Conservation (phyloP, 2,329 filamentous ascomycete species). For the Phoma sp. region DNA sequence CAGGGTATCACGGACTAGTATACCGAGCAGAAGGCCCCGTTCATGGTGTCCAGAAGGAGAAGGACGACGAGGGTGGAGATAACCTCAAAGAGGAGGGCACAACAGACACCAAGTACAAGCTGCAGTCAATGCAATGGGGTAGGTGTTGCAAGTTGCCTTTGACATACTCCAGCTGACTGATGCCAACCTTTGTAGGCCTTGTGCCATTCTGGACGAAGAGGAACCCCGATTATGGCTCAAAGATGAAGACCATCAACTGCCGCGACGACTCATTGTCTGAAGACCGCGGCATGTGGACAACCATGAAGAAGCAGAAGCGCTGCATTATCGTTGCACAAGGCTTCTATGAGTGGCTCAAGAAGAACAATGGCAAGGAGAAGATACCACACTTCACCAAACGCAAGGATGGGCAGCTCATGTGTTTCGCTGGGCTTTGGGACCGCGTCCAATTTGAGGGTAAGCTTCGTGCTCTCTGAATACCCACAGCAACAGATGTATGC, state of each 20-base stretch:
- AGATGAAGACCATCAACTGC: conserved; percentile 94
- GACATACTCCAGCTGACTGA: conserved; percentile 30
- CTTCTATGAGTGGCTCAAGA: conserved; percentile 96
- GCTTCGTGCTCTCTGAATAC: conserved; percentile 17
- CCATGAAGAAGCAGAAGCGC: conserved; percentile 87
- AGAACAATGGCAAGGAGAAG: conserved; percentile 76
- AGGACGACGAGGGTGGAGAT: conserved; percentile 1
- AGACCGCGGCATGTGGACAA: conserved; percentile 85
- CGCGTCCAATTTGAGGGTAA: conserved; percentile 80
- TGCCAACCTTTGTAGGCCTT: conserved; percentile 59
- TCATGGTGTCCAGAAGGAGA: conserved; percentile 54
- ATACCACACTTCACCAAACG: conserved; percentile 84
- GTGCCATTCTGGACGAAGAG: conserved; percentile 93
- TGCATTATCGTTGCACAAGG: conserved; percentile 90
- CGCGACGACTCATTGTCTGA: conserved; percentile 83
- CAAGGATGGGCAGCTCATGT: conserved; percentile 84
- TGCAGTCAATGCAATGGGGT: conserved; percentile 95
- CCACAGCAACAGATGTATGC: conserved; percentile 7
- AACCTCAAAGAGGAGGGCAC: conserved; percentile 21
- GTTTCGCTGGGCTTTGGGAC: conserved; percentile 91
- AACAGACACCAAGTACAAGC: conserved; percentile 70
- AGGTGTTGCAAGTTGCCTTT: conserved; percentile 14
- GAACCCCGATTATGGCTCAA: conserved; percentile 75
- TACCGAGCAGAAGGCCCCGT: conserved; percentile 79
- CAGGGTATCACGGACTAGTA: conserved; percentile 83